phyloP scores from a whole-genome alignment of 345 rosid genomes.

The Mercurialis annua region DNA sequence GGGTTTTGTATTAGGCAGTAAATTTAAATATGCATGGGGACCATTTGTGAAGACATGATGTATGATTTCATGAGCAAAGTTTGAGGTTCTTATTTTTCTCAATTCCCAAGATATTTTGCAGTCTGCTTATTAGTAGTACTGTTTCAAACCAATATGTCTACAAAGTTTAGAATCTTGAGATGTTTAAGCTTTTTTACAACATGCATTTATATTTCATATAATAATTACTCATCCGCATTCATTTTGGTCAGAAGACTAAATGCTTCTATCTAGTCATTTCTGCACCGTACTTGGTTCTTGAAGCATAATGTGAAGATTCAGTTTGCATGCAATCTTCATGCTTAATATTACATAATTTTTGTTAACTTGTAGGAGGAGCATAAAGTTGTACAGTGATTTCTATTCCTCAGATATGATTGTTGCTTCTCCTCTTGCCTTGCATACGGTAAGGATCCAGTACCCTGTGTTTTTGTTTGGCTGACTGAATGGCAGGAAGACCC shows the following conservation, averaged over 20 bases:
- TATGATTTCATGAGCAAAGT: not conserved
- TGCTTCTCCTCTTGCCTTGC: conserved; percentile 78
- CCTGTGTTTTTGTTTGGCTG: not conserved
- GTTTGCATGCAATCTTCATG: not conserved
- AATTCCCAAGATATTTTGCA: not conserved
- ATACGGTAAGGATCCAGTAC: conserved; percentile 40
- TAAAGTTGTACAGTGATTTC: conserved; percentile 74
- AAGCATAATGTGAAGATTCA: not conserved
- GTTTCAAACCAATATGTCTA: not conserved
- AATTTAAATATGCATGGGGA: not conserved
- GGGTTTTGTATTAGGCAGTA: no score
- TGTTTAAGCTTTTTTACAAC: not conserved
- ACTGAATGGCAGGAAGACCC: not conserved
- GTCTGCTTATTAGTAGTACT: not conserved
- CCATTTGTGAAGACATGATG: not conserved
- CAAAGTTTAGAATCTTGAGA: not conserved
- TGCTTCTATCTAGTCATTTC: no score
- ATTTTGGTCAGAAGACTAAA: no score
- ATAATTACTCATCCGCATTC: not conserved
- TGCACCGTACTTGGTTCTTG: not conserved
- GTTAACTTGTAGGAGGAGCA: conserved; percentile 57
- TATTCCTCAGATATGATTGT: conserved; percentile 86
- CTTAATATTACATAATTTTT: not conserved
- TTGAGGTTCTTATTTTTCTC: not conserved
- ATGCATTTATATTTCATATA: not conserved